phyloP scores from a whole-genome alignment of 352 stramenopile species.

The Phytopythium sindhum region DNA sequence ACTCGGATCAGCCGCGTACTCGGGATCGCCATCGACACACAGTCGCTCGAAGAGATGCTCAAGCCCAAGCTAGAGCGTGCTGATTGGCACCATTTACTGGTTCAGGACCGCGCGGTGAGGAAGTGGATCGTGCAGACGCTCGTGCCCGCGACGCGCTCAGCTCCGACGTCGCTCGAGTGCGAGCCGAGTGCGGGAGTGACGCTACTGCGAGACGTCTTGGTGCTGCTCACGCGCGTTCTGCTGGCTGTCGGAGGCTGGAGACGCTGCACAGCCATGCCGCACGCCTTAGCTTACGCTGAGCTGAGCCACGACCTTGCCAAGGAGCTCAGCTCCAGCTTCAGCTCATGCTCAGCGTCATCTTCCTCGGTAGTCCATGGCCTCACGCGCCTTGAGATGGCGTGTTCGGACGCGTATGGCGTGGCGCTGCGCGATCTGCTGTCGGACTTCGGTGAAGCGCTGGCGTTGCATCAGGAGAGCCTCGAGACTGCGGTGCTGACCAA shows the following conservation, averaged over 20 bases:
- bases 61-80: conserved; percentile 5
- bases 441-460: conserved; percentile 35
- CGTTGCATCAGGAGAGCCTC: conserved; percentile 44
- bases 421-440: conserved; percentile 31
- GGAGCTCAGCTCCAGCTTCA: conserved; percentile 13
- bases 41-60: conserved; percentile 2
- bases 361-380: conserved; percentile 6
- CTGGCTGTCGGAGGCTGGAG: conserved; percentile 37
- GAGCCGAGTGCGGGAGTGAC: neutral
- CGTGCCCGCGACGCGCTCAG: conserved; percentile 15
- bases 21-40: neutral
- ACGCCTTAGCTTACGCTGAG: conserved; percentile 37
- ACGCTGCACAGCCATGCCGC: conserved; percentile 39
- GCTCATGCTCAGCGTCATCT: neutral
- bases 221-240: conserved; percentile 42
- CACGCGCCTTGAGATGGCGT: conserved; percentile 42
- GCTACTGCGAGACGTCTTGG: conserved; percentile 34
- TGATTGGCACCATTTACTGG: conserved; percentile 8
- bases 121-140: conserved; percentile 32
- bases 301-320: conserved; percentile 43
- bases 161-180: conserved; percentile 6
- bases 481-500: conserved; percentile 28
- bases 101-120: conserved; percentile 29
- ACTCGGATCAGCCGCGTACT: neutral
- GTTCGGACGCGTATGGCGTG: conserved; percentile 33